Evolutionary conservation across 805 yeast species (phyloP), one percentile per base, ranked within the genome.

Genomic region (Lachancea mirantina): DNA sequence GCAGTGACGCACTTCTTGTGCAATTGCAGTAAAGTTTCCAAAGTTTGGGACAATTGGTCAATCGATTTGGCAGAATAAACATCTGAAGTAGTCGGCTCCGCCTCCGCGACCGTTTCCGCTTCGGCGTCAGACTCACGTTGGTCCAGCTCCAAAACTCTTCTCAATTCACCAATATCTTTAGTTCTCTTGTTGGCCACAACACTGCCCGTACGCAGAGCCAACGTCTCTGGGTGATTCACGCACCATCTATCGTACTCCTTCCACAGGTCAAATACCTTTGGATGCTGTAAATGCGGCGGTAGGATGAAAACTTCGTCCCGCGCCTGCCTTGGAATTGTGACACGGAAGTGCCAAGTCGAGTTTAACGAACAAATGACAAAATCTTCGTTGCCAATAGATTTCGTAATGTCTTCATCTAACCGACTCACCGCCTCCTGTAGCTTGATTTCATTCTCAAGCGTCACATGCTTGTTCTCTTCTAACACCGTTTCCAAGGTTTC

Each of bases 311-410:
- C 70, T 51, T 80, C 75, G 50, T 84, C 94, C 24, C 84, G 66
- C 6, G 94, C 84, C 53, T 85, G 94, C 29, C 94, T 68, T 8
- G 82, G 80, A 21, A 88, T 60, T 49, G 78, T 80, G 29, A 88
- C 88, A 39, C 87, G 68, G 29, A 87, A 61, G 47, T 78, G 78
- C 78, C 80, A 76, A 8, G 79, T 67, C 10, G 71, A 62, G 48
- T 76, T 74, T 40, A 74, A 64, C 1, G 85, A 69, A 30, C 85
- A 77, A 44, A 85, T 73, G 3, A 76, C 64, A 52, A 83, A 78
- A 23, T 76, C 77, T 30, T 57, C 53, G 8, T 62, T 62, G 23
- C 63, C 55, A 19, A 72, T 50, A 28, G 61, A 51, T 27, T 65
- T 63, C 36, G 68, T 68, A 30, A 78, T 61, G 39, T 62, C 68